These are phyloP conservation scores for Aspergillus sp. DNA, from an alignment of 2,329 filamentous ascomycete genomes.

Conservation along the genomic window DNA sequence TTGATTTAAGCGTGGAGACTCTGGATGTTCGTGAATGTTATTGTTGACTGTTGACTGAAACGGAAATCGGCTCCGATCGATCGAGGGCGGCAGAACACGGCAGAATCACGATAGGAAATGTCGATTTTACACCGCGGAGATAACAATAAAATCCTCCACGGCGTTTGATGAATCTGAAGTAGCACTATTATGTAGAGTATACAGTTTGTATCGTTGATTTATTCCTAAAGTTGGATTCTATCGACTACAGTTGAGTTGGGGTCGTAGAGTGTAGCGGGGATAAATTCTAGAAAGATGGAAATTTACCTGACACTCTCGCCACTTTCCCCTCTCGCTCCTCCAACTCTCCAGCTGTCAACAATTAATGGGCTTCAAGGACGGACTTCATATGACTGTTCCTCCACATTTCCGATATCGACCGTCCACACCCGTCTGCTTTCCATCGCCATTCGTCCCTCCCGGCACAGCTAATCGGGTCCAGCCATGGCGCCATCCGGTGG, in stretches of 20 bases:
- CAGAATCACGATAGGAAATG: neutral
- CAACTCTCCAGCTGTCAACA: neutral
- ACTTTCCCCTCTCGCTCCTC: too few species aligned
- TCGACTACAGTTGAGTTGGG: too few species aligned
- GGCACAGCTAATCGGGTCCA: conserved; percentile 13
- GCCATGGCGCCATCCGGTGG: conserved; percentile 25
- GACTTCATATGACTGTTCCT: neutral
- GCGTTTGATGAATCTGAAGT: neutral
- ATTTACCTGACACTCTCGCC: neutral
- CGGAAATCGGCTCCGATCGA: neutral
- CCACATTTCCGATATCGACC: conserved; percentile 3
- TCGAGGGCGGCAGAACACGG: neutral
- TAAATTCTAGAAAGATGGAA: neutral
- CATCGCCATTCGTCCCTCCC: neutral
- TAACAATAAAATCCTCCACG: neutral
- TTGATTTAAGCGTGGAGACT: neutral
- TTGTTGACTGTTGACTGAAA: neutral
- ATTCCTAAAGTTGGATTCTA: too few species aligned
- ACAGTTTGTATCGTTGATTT: neutral
- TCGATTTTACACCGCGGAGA: neutral
- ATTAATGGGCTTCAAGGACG: neutral
- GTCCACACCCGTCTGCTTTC: neutral
- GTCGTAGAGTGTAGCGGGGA: neutral
- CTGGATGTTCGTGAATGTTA: neutral
- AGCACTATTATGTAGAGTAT: neutral